phyloP scores from a whole-genome alignment of 345 rosid genomes.

The Salix purpurea region DNA sequence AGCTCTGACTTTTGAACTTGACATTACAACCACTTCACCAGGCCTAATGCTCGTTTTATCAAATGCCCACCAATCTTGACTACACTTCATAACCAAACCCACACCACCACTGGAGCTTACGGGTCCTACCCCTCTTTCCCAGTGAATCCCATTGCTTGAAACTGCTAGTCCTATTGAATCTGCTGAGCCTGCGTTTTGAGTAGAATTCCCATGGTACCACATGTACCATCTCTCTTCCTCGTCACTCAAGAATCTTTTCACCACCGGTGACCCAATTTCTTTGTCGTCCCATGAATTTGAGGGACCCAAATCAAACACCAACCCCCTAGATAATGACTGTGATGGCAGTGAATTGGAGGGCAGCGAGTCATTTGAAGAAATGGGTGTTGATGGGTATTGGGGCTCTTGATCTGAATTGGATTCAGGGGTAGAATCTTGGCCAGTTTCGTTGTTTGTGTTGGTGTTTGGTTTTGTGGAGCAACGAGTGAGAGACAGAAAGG shows the following conservation, averaged over 20 bases:
- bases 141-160: slow-evolving; percentile 75
- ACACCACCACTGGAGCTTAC: slow-evolving; percentile 53
- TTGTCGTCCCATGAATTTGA: slow-evolving; percentile 57
- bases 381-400: slow-evolving; percentile 3
- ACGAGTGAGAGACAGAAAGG: slow-evolving; percentile 29
- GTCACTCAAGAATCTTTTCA: slow-evolving; percentile 73
- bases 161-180: slow-evolving; percentile 65
- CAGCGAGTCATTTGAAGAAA: slow-evolving; percentile 10
- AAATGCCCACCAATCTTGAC: slow-evolving; percentile 84
- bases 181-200: slow-evolving; percentile 21
- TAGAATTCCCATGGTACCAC: slow-evolving; percentile 78
- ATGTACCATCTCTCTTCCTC: slow-evolving; percentile 85
- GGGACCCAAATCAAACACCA: slow-evolving; percentile 58
- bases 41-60: slow-evolving; percentile 66
- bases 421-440: slow-evolving; percentile 20
- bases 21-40: slow-evolving; percentile 66
- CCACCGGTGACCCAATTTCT: slow-evolving; percentile 78
- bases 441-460: slow-evolving; percentile 26
- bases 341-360: slow-evolving; percentile 12
- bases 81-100: slow-evolving; percentile 61
- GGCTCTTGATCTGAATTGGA: slow-evolving; percentile 10
- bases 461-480: slow-evolving; percentile 47
- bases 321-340: slow-evolving; percentile 32
- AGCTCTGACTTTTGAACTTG: slow-evolving; percentile 54
- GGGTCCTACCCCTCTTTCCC: slow-evolving; percentile 54